Evolutionary conservation across 148 eudicot genomes (phyloP).

Genomic region (Fagopyrum tataricum): DNA sequence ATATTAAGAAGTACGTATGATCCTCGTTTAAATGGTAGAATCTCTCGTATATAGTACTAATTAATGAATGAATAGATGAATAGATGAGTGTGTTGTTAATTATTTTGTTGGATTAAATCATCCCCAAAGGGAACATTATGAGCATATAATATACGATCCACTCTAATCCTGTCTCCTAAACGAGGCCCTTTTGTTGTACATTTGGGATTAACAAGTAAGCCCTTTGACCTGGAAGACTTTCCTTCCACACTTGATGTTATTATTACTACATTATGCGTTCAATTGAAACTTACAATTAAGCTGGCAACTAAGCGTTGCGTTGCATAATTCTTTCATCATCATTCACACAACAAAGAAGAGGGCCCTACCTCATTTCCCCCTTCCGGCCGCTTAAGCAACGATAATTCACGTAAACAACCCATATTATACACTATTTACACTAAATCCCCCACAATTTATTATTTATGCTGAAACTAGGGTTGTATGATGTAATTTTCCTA

Average conservation of each 20-base stretch:
- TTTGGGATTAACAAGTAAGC: background rate
- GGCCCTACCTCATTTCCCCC: constrained; percentile 4
- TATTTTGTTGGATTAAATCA: background rate
- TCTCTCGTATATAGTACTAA: background rate
- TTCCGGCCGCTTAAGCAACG: background rate
- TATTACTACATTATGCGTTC: background rate
- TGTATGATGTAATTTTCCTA: background rate
- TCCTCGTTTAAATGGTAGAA: background rate
- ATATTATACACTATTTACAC: background rate
- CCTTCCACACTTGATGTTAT: constrained; percentile 3
- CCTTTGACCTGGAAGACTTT: background rate
- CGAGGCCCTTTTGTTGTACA: background rate
- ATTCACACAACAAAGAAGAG: background rate
- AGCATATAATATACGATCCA: constrained; percentile 3
- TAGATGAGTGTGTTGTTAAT: background rate
- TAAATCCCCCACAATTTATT: no score
- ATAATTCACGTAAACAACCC: background rate
- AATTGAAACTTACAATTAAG: background rate
- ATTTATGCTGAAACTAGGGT: background rate
- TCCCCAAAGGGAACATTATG: background rate
- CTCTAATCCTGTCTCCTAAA: background rate
- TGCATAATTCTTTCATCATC: background rate
- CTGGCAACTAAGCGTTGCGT: no score
- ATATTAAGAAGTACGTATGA: background rate
- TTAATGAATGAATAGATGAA: no score